Base-by-base conservation (phyloP, 2,329 filamentous ascomycete genomes). In the Cladorrhinum sp. region DNA sequence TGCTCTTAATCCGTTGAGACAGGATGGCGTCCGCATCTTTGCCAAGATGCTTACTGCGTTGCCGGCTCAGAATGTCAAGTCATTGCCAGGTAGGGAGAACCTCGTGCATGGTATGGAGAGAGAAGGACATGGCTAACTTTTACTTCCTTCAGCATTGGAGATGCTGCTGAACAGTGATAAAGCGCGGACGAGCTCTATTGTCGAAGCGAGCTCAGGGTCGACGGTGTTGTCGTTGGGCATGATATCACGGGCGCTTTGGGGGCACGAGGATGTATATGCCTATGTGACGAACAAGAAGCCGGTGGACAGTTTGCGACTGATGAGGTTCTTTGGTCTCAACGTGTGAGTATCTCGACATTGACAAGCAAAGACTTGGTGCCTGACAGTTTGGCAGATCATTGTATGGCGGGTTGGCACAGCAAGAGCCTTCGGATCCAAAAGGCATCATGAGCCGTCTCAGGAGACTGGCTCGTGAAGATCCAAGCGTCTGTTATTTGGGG, bases 31-130 rank as follows among this genome's bases (percentile, higher is more conserved):
- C 3, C 79, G 83, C 10, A 85, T 88, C 57, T 87, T 86, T 64
- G 85, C 85, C 39, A 87, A 88, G 73, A 84, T 88, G 82, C 82
- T 88, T 79, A 84, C 82, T 1, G 82, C 82, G 76, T 82, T 85
- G 66, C 85, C 86, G 0, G 82, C 84, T 2, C 83, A 88, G 63
- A 88, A 88, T 53, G 85, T 88, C 65, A 88, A 88, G 68, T 79
- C 81, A 1, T 79, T 88, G 72, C 85, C 85, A 66, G 82, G 81
- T 81, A 70, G 50, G 57, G 26, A 12, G 52, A 5, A 28, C 26
- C 26, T 28, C 26, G 4, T 28, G 26, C 9, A 9, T 28, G 26
- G 4, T 4, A 28, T 9, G 9, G 26, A 28, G 9, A 9, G 4
- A 28, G 9, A 28, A 28, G 26, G 9, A 5, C 4, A 28, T 28